Conservation (phyloP, 257 asterid species). For the Solanum appendiculatum region DNA sequence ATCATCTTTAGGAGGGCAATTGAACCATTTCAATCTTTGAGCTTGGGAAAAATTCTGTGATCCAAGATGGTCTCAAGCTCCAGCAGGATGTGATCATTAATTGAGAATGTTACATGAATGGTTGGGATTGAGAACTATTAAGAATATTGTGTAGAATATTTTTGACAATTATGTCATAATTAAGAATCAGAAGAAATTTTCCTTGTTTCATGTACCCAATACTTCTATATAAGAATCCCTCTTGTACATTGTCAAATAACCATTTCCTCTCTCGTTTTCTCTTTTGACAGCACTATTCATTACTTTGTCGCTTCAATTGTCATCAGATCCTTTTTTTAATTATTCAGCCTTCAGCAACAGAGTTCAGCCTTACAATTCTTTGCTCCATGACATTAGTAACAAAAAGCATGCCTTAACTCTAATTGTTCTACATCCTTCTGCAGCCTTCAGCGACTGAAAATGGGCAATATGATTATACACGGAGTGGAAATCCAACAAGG, state of each 20-base stretch:
- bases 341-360: background rate
- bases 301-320: background rate
- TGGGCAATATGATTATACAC: slow-evolving; percentile 85
- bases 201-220: background rate
- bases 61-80: background rate
- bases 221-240: background rate
- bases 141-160: background rate
- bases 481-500: slow-evolving; percentile 98
- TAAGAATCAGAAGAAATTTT: background rate
- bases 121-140: background rate
- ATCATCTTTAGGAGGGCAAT: background rate
- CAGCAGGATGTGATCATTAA: background rate
- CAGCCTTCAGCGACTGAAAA: slow-evolving; percentile 87
- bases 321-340: background rate
- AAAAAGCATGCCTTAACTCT: background rate
- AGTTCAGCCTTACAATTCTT: background rate
- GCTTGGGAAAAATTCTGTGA: background rate
- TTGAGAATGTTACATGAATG: background rate
- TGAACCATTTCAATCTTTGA: background rate
- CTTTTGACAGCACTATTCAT: background rate
- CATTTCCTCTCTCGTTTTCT: background rate
- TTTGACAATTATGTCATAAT: background rate
- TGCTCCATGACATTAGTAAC: background rate
- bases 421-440: slow-evolving; percentile 1
- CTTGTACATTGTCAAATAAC: background rate